Evolutionary conservation across 805 yeast genomes (phyloP).

Genomic region (Suhomyces kilbournensis): DNA sequence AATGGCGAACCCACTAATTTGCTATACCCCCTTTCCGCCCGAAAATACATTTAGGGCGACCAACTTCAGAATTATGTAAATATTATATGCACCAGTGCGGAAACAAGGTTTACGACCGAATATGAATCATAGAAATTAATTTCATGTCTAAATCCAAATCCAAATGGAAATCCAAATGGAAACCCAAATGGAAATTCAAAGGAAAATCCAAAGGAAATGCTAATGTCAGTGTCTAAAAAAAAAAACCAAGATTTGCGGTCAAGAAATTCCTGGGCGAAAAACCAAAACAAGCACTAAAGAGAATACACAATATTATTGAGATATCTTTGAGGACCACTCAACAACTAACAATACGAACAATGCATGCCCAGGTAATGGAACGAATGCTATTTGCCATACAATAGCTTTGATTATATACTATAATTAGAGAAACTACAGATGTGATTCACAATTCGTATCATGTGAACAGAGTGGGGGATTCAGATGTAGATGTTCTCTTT

Average conservation of each 20-base stretch:
- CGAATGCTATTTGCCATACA: neutral
- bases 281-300: neutral
- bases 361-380: neutral
- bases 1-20: neutral
- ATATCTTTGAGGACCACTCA: neutral
- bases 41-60: neutral
- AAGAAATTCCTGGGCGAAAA: neutral
- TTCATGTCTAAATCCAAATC: neutral
- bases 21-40: neutral
- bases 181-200: too few species aligned
- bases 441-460: neutral
- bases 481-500: neutral
- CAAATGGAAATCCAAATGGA: neutral
- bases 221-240: neutral
- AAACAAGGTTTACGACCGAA: neutral
- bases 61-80: neutral
- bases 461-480: neutral
- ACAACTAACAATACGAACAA: neutral
- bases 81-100: neutral
- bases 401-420: neutral
- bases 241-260: neutral
- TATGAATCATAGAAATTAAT: neutral
- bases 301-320: neutral
- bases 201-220: neutral
- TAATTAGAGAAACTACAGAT: neutral